phyloP scores from a whole-genome alignment of 1,284 basidiomycete species.

The Neonothopanus nambi region DNA sequence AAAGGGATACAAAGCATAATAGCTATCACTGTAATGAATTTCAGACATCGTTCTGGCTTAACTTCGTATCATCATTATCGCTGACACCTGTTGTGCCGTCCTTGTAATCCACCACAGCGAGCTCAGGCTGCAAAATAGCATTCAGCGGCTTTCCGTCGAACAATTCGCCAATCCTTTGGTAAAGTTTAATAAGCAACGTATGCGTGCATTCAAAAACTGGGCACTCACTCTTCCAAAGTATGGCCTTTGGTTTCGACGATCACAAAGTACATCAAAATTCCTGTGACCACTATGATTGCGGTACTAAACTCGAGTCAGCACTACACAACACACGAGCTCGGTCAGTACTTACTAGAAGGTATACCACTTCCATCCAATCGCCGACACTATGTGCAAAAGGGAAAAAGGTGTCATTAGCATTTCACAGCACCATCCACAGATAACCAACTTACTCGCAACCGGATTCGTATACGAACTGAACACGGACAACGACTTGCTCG shows the following conservation, averaged over 20 bases:
- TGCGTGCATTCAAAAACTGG: neutral
- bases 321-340: neutral
- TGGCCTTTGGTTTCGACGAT: slow-evolving; percentile 18
- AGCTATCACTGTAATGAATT: too few species aligned
- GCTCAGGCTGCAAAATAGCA: too few species aligned
- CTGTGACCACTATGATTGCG: slow-evolving; percentile 33
- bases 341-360: slow-evolving; percentile 7
- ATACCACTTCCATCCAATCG: slow-evolving; percentile 17
- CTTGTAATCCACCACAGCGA: too few species aligned
- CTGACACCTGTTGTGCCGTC: too few species aligned
- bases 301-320: slow-evolving; percentile 1
- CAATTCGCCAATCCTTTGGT: slow-evolving; percentile 12
- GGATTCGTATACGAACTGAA: slow-evolving; percentile 15
- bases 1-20: too few species aligned
- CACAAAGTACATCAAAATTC: slow-evolving; percentile 9
- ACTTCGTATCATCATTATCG: too few species aligned
- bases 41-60: too few species aligned
- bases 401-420: neutral
- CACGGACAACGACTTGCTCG: slow-evolving; percentile 6
- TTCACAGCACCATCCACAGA: neutral
- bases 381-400: neutral
- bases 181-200: neutral
- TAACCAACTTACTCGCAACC: slow-evolving; percentile 12
- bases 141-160: slow-evolving; percentile 8
- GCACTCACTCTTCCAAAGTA: slow-evolving; percentile 18